Evolutionary conservation across 345 rosid species (phyloP).

Genomic region (Anacardium occidentale): DNA sequence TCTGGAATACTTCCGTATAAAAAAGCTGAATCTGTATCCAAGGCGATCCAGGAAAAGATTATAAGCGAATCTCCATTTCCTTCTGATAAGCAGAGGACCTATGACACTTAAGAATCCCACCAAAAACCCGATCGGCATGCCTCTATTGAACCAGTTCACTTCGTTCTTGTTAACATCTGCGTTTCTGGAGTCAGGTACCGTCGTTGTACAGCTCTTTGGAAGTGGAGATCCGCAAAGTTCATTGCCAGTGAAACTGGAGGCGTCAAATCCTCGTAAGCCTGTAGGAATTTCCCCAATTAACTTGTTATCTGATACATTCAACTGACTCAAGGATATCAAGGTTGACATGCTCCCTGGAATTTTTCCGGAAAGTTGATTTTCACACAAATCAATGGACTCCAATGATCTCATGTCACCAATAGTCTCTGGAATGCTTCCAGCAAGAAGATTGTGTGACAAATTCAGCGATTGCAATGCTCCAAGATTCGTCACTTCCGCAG

Average conservation of each 20-base stretch:
- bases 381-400: constrained; percentile 12
- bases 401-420: constrained; percentile 14
- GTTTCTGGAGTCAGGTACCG: too few relatives aligned
- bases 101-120: too few relatives aligned
- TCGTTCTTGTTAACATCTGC: too few relatives aligned
- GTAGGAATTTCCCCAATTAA: constrained; percentile 5
- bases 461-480: constrained; percentile 15
- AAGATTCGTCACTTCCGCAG: neutral
- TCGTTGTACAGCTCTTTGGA: too few relatives aligned
- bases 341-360: constrained; percentile 7
- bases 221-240: constrained; percentile 6
- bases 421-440: neutral
- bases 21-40: too few relatives aligned
- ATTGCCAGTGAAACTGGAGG: neutral
- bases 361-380: constrained; percentile 17
- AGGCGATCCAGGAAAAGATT: too few relatives aligned
- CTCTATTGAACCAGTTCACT: too few relatives aligned
- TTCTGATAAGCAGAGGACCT: too few relatives aligned
- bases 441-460: constrained; percentile 13
- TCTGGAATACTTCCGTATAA: too few relatives aligned
- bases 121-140: too few relatives aligned
- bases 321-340: neutral
- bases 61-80: too few relatives aligned
- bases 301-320: neutral
- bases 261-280: neutral